Evolutionary conservation across 148 eudicot species (phyloP).

Genomic region (Cornus suecica): DNA sequence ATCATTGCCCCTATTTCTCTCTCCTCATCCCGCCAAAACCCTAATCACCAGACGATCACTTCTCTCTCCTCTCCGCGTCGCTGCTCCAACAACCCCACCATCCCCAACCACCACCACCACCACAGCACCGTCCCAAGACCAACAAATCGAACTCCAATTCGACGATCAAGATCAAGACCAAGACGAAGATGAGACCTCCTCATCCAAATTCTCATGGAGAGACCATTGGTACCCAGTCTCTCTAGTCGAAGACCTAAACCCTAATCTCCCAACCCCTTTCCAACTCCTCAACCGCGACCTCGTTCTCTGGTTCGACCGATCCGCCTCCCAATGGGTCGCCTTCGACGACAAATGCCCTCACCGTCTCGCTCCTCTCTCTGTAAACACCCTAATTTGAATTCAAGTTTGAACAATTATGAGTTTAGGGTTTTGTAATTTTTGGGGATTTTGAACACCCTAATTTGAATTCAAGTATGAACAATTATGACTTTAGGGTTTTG

Average conservation of each 20-base stretch:
- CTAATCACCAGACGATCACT: background rate
- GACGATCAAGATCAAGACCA: no score
- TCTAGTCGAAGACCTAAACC: constrained; percentile 75
- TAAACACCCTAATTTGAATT: constrained; percentile 16
- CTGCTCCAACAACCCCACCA: constrained; percentile 44
- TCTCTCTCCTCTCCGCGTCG: constrained; percentile 33
- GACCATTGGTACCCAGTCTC: constrained; percentile 98
- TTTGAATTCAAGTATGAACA: background rate
- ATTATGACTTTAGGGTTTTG: constrained; percentile 3
- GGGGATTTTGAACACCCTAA: background rate
- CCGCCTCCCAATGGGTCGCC: constrained; percentile 64
- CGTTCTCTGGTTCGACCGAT: constrained; percentile 73
- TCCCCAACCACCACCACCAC: constrained; percentile 6
- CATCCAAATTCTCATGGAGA: constrained; percentile 74
- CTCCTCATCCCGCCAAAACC: constrained; percentile 2
- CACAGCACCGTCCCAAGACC: background rate
- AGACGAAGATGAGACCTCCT: constrained; percentile 25
- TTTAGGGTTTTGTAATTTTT: constrained; percentile 5
- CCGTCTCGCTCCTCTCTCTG: constrained; percentile 94
- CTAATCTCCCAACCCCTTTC: constrained; percentile 62
- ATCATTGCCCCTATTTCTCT: constrained; percentile 1
- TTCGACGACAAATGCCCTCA: constrained; percentile 94
- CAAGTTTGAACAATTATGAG: background rate
- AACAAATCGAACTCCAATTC: constrained; percentile 9
- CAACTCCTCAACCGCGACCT: constrained; percentile 86